Conservation (phyloP, 495 filamentous ascomycete species). For the Penicillium herquei region DNA sequence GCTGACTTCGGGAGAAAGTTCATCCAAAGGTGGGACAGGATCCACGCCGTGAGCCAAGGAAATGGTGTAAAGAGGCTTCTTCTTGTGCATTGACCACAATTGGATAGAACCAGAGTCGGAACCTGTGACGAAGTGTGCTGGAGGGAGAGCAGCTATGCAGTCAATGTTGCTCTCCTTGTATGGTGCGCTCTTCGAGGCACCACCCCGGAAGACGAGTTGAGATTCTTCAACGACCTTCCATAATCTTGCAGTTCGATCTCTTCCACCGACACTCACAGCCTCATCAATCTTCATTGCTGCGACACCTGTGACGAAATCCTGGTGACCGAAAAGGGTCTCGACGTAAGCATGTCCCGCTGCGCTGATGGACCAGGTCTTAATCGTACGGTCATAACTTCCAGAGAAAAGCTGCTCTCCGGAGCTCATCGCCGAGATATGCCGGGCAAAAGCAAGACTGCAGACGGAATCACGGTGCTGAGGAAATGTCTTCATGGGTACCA, state of each 20-base stretch:
- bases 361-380: constrained; percentile 80
- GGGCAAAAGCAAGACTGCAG: constrained; percentile 77
- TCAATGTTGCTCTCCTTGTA: constrained; percentile 86
- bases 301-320: constrained; percentile 82
- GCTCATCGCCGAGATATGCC: constrained; percentile 62
- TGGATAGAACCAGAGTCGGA: constrained; percentile 82
- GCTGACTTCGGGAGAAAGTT: constrained; percentile 67
- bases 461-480: constrained; percentile 89
- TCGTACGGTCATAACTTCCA: constrained; percentile 80
- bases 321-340: constrained; percentile 94
- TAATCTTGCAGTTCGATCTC: constrained; percentile 88
- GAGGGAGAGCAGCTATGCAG: constrained; percentile 82
- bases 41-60: constrained; percentile 82
- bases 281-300: constrained; percentile 80
- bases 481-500: constrained; percentile 79
- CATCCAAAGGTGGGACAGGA: constrained; percentile 56
- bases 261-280: constrained; percentile 83
- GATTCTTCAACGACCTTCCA: constrained; percentile 98
- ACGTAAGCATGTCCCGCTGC: constrained; percentile 68
- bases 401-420: constrained; percentile 83
- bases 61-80: constrained; percentile 85
- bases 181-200: constrained; percentile 50
- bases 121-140: constrained; percentile 87
- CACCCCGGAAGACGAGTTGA: constrained; percentile 91
- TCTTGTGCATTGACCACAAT: constrained; percentile 90